Percentiles rank a stretch among this genome's conserved stretches.
Evolutionary conservation across 768 basidiomycete genomes (phyloP).

Genomic region (Gautieria morchelliformis): DNA sequence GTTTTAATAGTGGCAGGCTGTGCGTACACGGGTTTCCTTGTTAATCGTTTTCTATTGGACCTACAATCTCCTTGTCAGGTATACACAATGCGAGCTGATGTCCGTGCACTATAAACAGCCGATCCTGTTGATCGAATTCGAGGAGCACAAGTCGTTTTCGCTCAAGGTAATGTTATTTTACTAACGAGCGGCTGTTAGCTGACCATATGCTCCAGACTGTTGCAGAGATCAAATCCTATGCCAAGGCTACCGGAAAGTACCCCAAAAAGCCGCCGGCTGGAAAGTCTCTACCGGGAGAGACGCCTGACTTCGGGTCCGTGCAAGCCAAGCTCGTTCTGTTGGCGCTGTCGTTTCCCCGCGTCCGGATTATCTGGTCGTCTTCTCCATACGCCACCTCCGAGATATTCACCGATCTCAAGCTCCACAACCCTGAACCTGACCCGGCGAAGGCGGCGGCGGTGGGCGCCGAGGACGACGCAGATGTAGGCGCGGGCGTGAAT

Average conservation of each 20-base stretch:
- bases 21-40: constrained; percentile 33
- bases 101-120: constrained; percentile 93
- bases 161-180: constrained; percentile 52
- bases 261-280: constrained; percentile 27
- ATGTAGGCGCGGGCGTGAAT: constrained; percentile 60
- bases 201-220: constrained; percentile 34
- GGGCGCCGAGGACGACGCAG: constrained; percentile 70
- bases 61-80: constrained; percentile 57
- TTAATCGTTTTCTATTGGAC: not conserved
- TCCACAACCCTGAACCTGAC: constrained; percentile 72
- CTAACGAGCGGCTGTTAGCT: not conserved
- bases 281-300: constrained; percentile 13
- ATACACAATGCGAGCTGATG: constrained; percentile 97
- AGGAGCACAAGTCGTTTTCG: constrained; percentile 92
- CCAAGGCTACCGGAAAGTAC: constrained; percentile 49
- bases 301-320: constrained; percentile 43
- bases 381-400: constrained; percentile 88
- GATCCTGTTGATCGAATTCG: constrained; percentile 90
- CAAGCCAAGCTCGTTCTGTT: constrained; percentile 92
- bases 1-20: constrained; percentile 91
- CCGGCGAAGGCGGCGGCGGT: constrained; percentile 62
- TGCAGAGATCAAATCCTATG: constrained; percentile 58
- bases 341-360: constrained; percentile 79
- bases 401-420: constrained; percentile 89
- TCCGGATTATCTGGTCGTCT: constrained; percentile 95